Evolutionary conservation across 2,329 filamentous ascomycete species (phyloP).

Genomic region (Setomelanomma holmii): DNA sequence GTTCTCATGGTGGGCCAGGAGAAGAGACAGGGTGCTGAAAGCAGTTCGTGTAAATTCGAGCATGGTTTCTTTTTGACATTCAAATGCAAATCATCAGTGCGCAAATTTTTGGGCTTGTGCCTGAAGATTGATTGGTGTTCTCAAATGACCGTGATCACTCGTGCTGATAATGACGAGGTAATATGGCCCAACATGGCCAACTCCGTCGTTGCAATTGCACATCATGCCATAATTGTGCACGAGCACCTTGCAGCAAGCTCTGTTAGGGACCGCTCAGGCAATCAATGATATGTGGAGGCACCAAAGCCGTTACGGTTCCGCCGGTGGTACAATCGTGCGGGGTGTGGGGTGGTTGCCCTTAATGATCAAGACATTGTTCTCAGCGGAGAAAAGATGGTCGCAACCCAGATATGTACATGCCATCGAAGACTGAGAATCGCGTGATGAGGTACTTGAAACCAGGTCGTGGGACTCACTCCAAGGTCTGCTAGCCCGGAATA

Average conservation of each 20-base stretch:
- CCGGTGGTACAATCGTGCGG: constrained; percentile 11
- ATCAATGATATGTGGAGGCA: constrained; percentile 4
- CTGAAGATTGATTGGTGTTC: constrained; percentile 21
- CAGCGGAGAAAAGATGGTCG: not conserved
- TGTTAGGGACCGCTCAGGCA: constrained; percentile 15
- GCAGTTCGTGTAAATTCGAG: not conserved
- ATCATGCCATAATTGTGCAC: constrained; percentile 14
- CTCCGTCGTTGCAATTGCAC: constrained; percentile 23
- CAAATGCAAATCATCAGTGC: constrained; percentile 3
- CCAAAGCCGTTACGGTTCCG: constrained; percentile 5
- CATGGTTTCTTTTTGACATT: constrained; percentile 20
- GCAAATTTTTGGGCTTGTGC: constrained; percentile 9
- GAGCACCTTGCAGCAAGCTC: constrained; percentile 2
- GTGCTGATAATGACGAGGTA: constrained; percentile 22
- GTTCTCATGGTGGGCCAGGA: constrained; percentile 22
- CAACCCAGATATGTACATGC: not conserved
- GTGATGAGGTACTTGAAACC: too few relatives aligned
- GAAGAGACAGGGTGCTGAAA: not conserved
- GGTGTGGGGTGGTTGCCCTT: constrained; percentile 13
- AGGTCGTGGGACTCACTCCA: too few relatives aligned
- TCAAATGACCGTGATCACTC: constrained; percentile 16
- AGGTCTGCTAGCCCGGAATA: too few relatives aligned
- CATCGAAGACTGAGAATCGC: too few relatives aligned
- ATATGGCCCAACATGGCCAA: constrained; percentile 23
- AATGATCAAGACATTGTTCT: not conserved